phyloP scores from a whole-genome alignment of 1,284 basidiomycete genomes.

The Salmacisia buchloeana region DNA sequence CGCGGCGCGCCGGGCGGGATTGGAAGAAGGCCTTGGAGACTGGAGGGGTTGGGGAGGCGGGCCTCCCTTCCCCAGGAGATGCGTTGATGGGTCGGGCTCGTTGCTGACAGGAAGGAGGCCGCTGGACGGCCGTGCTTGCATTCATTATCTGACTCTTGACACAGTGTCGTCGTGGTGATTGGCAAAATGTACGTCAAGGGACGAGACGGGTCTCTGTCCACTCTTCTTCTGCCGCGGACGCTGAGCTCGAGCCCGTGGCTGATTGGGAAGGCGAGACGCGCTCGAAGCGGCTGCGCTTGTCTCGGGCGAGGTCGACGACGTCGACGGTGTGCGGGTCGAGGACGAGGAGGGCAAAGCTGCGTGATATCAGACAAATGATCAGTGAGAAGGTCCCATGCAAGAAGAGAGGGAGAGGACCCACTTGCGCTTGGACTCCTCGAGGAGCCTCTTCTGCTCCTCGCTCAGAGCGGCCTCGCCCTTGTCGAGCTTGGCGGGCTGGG shows the following conservation, averaged over 20 bases:
- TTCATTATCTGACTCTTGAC: too few species aligned
- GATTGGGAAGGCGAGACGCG: slow-evolving; percentile 9
- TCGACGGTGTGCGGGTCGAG: slow-evolving; percentile 49
- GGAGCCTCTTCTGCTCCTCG: slow-evolving; percentile 37
- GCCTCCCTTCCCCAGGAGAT: too few species aligned
- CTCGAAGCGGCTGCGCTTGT: slow-evolving; percentile 40
- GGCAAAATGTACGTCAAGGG: slow-evolving; percentile 26
- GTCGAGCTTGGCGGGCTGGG: slow-evolving; percentile 18
- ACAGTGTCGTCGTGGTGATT: too few species aligned
- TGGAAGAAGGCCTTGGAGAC: too few species aligned
- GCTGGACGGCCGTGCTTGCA: too few species aligned
- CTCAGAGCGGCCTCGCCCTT: slow-evolving; percentile 34
- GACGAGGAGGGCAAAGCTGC: slow-evolving; percentile 44
- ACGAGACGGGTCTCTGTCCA: slow-evolving; percentile 45
- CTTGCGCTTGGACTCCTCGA: slow-evolving; percentile 38
- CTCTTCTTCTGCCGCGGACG: slow-evolving; percentile 15
- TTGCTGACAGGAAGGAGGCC: too few species aligned
- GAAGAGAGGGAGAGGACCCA: slow-evolving; percentile 11
- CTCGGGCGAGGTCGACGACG: slow-evolving; percentile 40
- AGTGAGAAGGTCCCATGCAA: neutral
- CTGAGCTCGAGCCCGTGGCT: too few species aligned
- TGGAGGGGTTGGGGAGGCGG: too few species aligned
- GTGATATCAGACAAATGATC: neutral
- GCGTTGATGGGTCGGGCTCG: too few species aligned
- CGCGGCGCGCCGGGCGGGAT: too few species aligned